Conservation (phyloP, 768 basidiomycete species). For the Psilocybe sp. region DNA sequence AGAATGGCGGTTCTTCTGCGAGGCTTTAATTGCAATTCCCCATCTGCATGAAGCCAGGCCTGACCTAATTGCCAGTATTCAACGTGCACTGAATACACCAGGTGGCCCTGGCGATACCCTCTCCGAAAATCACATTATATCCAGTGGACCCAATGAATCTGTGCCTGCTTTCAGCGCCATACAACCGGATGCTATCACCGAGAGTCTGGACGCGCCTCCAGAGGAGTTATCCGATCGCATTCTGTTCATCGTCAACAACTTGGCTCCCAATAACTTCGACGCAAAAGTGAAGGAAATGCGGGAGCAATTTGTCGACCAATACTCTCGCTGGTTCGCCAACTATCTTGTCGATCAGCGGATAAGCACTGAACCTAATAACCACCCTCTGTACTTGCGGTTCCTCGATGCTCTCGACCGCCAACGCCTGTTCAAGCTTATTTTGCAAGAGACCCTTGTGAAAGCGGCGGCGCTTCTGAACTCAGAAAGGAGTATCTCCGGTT, state of each 20-base stretch:
- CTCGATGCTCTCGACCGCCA: constrained; percentile 78
- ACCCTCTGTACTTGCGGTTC: constrained; percentile 91
- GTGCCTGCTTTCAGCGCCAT: constrained; percentile 67
- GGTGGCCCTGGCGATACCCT: constrained; percentile 41
- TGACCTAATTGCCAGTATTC: constrained; percentile 69
- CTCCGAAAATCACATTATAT: constrained; percentile 31
- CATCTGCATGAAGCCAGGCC: constrained; percentile 85
- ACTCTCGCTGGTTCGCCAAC: constrained; percentile 95
- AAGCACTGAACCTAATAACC: constrained; percentile 96
- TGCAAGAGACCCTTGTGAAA: constrained; percentile 94
- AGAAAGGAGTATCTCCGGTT: constrained; percentile 81
- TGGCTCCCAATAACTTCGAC: constrained; percentile 93
- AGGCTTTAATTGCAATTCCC: constrained; percentile 83
- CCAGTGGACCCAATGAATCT: constrained; percentile 23
- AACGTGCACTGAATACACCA: constrained; percentile 62
- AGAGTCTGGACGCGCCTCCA: constrained; percentile 64
- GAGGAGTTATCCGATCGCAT: constrained; percentile 92
- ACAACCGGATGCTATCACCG: constrained; percentile 64
- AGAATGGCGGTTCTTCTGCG: constrained; percentile 93
- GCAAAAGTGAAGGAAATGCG: constrained; percentile 84
- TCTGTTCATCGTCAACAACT: constrained; percentile 96
- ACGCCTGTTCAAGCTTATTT: constrained; percentile 66
- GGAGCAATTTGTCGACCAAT: constrained; percentile 76
- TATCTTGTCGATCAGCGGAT: constrained; percentile 96
- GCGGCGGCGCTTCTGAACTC: constrained; percentile 85